Evolutionary conservation across 2,329 filamentous ascomycete species (phyloP).

Genomic region (Penicillium corylophilum): DNA sequence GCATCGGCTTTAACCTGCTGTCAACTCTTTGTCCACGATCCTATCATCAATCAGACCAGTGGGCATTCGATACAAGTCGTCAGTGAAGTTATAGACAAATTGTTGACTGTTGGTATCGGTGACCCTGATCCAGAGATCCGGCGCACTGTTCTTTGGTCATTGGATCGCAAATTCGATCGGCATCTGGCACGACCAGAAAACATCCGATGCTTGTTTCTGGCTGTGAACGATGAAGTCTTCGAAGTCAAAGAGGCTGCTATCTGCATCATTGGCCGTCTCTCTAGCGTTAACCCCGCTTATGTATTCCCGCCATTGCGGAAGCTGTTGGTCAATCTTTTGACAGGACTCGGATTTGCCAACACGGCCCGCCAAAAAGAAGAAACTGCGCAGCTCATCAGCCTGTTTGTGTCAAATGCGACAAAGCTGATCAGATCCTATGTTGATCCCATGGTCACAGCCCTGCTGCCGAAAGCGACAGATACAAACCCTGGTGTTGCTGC

Average conservation of each 20-base stretch:
- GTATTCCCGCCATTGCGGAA: slow-evolving; percentile 95
- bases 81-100: slow-evolving; percentile 94
- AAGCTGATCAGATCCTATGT: slow-evolving; percentile 94
- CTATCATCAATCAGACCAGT: slow-evolving; percentile 96
- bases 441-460: slow-evolving; percentile 89
- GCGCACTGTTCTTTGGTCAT: slow-evolving; percentile 78
- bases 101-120: slow-evolving; percentile 90
- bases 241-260: slow-evolving; percentile 91
- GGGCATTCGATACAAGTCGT: slow-evolving; percentile 96
- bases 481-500: slow-evolving; percentile 83
- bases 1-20: slow-evolving; percentile 96
- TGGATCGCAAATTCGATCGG: slow-evolving; percentile 91
- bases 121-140: slow-evolving; percentile 88
- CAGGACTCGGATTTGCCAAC: slow-evolving; percentile 93
- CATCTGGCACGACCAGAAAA: slow-evolving; percentile 98
- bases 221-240: slow-evolving; percentile 92
- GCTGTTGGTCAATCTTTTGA: slow-evolving; percentile 91
- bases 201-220: slow-evolving; percentile 90
- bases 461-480: slow-evolving; percentile 91
- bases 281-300: slow-evolving; percentile 89
- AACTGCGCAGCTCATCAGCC: slow-evolving; percentile 86
- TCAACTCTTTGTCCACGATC: slow-evolving; percentile 93
- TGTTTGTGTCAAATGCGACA: slow-evolving; percentile 90
- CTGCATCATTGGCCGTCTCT: slow-evolving; percentile 90
- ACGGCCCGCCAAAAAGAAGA: slow-evolving; percentile 94